phyloP scores from a whole-genome alignment of 2,329 filamentous ascomycete species.

The Colletotrichum lindemuthianum region DNA sequence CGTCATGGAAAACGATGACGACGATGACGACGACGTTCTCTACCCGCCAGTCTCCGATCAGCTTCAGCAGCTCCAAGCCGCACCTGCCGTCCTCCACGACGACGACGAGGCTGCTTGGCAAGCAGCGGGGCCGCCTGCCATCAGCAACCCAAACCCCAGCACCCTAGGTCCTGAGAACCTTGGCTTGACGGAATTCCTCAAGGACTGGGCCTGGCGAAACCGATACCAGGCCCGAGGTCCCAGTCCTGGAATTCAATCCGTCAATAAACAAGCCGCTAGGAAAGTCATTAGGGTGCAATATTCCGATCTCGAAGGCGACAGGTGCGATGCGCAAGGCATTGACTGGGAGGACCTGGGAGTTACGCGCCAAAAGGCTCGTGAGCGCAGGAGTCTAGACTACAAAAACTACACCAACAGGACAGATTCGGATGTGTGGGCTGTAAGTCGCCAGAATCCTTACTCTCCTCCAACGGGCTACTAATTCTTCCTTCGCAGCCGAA shows the following conservation, averaged over 20 bases:
- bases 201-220: slow-evolving; percentile 54
- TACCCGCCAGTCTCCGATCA: slow-evolving; percentile 22
- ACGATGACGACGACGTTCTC: slow-evolving; percentile 15
- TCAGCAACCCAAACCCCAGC: slow-evolving; percentile 41
- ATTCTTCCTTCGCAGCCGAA: slow-evolving; percentile 31
- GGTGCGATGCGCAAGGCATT: slow-evolving; percentile 68
- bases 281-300: slow-evolving; percentile 42
- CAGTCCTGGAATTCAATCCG: slow-evolving; percentile 45
- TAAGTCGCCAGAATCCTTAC: slow-evolving; percentile 47
- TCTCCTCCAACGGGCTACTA: background rate
- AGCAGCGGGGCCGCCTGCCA: slow-evolving; percentile 21
- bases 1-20: slow-evolving; percentile 26
- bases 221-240: slow-evolving; percentile 34
- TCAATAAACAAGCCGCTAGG: slow-evolving; percentile 44
- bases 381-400: slow-evolving; percentile 59
- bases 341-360: slow-evolving; percentile 66
- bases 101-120: slow-evolving; percentile 31
- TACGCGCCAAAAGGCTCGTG: slow-evolving; percentile 58
- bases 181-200: slow-evolving; percentile 60
- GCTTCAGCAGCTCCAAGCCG: slow-evolving; percentile 24
- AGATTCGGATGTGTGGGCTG: slow-evolving; percentile 58
- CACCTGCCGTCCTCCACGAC: background rate
- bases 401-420: slow-evolving; percentile 67
- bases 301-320: slow-evolving; percentile 63
- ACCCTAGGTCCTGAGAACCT: slow-evolving; percentile 61